These are phyloP conservation scores for Lentinula guzmanii DNA, from an alignment of 768 basidiomycete species.

Conservation along the genomic window DNA sequence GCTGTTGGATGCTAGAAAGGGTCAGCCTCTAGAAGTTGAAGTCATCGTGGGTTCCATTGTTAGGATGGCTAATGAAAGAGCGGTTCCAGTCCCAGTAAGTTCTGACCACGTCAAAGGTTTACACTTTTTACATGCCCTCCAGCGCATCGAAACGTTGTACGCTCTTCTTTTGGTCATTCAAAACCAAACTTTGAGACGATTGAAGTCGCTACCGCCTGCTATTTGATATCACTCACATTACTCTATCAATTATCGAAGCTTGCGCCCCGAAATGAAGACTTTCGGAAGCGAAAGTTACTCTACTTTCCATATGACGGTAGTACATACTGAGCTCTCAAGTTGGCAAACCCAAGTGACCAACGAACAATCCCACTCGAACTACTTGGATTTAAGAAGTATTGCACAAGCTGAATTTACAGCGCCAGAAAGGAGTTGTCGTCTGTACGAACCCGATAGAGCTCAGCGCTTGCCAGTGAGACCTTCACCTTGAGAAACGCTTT, in stretches of 20 bases:
- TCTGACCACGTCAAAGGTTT: background rate
- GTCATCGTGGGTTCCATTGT: slow-evolving; percentile 60
- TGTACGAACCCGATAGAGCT: too few relatives aligned
- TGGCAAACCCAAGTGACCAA: too few relatives aligned
- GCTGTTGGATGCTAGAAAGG: background rate
- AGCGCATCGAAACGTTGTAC: slow-evolving; percentile 1
- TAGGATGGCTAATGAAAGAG: slow-evolving; percentile 37
- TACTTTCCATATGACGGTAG: too few relatives aligned
- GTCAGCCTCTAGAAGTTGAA: slow-evolving; percentile 57
- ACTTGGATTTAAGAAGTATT: too few relatives aligned
- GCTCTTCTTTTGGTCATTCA: slow-evolving; percentile 6
- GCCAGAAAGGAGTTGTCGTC: too few relatives aligned
- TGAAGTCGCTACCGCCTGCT: slow-evolving; percentile 4
- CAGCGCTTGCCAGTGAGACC: too few relatives aligned
- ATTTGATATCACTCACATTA: background rate
- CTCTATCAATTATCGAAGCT: too few relatives aligned
- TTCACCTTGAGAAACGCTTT: slow-evolving; percentile 3
- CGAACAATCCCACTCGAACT: too few relatives aligned
- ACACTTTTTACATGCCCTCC: background rate
- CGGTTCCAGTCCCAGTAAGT: slow-evolving; percentile 26
- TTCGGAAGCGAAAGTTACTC: too few relatives aligned
- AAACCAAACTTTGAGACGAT: slow-evolving; percentile 30
- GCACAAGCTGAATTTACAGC: too few relatives aligned
- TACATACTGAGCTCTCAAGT: too few relatives aligned
- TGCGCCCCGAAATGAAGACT: too few relatives aligned